Base-by-base conservation (phyloP, 352 stramenopile genomes). In the Phytophthora tentaculata region DNA sequence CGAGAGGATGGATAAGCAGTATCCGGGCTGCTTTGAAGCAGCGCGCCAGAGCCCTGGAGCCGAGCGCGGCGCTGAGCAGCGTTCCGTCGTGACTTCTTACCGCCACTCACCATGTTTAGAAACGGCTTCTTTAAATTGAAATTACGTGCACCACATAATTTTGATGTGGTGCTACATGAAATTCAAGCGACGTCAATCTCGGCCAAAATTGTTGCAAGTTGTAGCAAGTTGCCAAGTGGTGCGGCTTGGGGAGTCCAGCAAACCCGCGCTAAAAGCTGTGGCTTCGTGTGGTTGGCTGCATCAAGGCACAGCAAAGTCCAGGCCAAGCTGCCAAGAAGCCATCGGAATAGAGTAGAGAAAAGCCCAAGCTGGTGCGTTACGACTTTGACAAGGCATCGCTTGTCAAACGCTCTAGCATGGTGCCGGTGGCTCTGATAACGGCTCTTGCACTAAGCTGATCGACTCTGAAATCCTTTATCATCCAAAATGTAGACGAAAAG, bases 61-160 rank as follows among this genome's bases (percentile, higher is more conserved):
- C 54, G 63, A n/a, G 60, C 67, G 22, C 61, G 67, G 24, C 80
- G 76, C 45, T 78, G 73, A 45, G 57, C 48, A 52, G 74, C 51
- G 28, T 52, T 44, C 3, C 65, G 60, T 1, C 69, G 65, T 68
- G 65, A 74, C 51, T 82, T 83, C 64, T 76, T 76, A 23, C 84
- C 84, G 47, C 84, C 83, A 81, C 84, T 90, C 70, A 88, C 84
- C 84, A 92, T 92, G 19, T 20, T 28, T 60, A 41, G 12, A 6
- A 50, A 51, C 55, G 16, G 22, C 20, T 58, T 58, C 47, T 19
- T 44, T 22, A 39, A 14, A 39, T 17, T 39, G 32, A 39, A 12
- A 39, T 14, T 4, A 39, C 14, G 32, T 39, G 32, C 32, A 14
- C 32, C 32, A 39, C 32, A 39, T 39, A 39, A 39, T 16, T 39